Conservation (phyloP, 2,329 filamentous ascomycete genomes). For the Xylogone sp. region DNA sequence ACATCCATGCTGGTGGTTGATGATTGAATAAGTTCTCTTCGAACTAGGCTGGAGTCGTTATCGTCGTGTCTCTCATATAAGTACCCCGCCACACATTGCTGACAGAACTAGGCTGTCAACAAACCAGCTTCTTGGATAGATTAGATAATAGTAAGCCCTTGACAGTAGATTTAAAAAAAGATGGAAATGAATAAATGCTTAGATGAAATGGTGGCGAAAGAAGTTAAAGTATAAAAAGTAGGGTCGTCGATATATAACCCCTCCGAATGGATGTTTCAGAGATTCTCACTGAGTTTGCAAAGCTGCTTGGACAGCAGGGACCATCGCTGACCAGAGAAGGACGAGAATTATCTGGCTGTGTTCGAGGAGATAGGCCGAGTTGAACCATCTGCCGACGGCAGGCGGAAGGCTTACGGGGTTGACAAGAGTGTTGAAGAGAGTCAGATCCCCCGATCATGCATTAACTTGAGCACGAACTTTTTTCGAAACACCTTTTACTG, state of each 20-base stretch:
- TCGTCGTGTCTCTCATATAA: no score
- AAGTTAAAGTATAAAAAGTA: not conserved
- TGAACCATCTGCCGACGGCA: not conserved
- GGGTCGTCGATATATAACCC: not conserved
- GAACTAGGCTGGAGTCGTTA: no score
- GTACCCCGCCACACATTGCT: no score
- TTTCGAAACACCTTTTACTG: conserved; percentile 26
- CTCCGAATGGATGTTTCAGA: not conserved
- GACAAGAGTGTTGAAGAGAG: not conserved
- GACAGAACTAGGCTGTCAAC: no score
- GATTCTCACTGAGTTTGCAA: not conserved
- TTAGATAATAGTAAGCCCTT: no score
- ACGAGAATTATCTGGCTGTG: not conserved
- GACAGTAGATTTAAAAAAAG: no score
- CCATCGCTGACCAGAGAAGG: not conserved
- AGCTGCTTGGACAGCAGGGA: not conserved
- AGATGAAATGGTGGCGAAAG: not conserved
- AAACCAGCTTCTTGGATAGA: no score
- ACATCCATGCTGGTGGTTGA: conserved; percentile 26
- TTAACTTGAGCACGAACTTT: conserved; percentile 28
- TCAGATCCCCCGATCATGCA: conserved; percentile 22
- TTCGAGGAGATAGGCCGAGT: not conserved
- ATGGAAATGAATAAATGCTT: not conserved
- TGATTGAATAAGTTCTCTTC: not conserved
- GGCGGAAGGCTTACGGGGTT: not conserved